A percentile compares a stretch with the other conserved stretches of the same genome.
These are phyloP conservation scores for Tuber umbilicatum DNA, from an alignment of 495 filamentous ascomycete genomes.

Conservation along the genomic window DNA sequence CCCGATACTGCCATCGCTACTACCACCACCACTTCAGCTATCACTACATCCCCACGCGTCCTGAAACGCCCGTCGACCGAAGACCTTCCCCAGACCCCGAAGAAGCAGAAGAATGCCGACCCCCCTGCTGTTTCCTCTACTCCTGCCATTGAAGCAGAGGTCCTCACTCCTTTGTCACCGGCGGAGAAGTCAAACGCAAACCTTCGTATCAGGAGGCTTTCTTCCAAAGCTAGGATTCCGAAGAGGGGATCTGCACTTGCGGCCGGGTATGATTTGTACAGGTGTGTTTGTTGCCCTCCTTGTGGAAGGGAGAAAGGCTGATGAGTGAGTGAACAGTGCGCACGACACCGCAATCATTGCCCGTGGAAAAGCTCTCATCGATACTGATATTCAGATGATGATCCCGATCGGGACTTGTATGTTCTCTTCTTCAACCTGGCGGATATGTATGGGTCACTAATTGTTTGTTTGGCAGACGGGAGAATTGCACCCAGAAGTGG, in stretches of 20 bases:
- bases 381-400: constrained; percentile 83
- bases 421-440: constrained; percentile 33
- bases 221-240: constrained; percentile 62
- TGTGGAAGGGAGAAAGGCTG: neutral
- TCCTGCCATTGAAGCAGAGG: constrained; percentile 8
- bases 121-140: neutral
- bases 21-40: constrained; percentile 13
- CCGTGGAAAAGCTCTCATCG: constrained; percentile 75
- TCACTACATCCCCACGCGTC: constrained; percentile 8
- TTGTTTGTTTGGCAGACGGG: constrained; percentile 56
- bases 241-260: constrained; percentile 84
- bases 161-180: constrained; percentile 6
- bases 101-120: constrained; percentile 25
- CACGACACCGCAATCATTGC: constrained; percentile 67
- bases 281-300: constrained; percentile 21
- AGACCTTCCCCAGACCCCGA: constrained; percentile 14
- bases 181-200: constrained; percentile 28
- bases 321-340: constrained; percentile 47
- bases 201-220: constrained; percentile 80
- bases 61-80: constrained; percentile 33
- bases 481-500: constrained; percentile 87
- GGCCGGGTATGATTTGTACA: constrained; percentile 87
- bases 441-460: constrained; percentile 1
- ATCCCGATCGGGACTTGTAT: constrained; percentile 80
- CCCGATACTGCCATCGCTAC: neutral